Conservation (phyloP, 768 basidiomycete genomes). For the Scleroderma citrinum region DNA sequence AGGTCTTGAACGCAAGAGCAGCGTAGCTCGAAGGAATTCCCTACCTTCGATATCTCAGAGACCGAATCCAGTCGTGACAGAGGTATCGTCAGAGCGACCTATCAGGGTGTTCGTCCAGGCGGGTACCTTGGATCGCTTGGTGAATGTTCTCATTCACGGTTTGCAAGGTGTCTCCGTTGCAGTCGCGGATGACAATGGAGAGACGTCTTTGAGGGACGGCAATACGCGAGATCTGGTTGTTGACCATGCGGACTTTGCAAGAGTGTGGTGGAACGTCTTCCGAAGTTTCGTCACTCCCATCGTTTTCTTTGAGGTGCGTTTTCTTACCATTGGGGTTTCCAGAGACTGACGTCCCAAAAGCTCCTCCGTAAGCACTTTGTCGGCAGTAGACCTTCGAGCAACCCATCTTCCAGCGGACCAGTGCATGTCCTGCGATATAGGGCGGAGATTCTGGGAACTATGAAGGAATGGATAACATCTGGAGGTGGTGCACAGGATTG, state of each 20-base stretch:
- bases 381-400: slow-evolving; percentile 38
- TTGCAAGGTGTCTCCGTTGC: slow-evolving; percentile 72
- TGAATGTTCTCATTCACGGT: slow-evolving; percentile 73
- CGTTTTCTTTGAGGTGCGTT: slow-evolving; percentile 76
- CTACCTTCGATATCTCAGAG: slow-evolving; percentile 70
- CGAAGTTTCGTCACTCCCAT: slow-evolving; percentile 76
- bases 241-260: slow-evolving; percentile 67
- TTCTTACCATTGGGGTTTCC: neutral
- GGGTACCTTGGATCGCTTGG: slow-evolving; percentile 68
- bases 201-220: slow-evolving; percentile 70
- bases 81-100: slow-evolving; percentile 63
- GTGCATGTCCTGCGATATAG: slow-evolving; percentile 46
- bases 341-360: slow-evolving; percentile 31
- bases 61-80: slow-evolving; percentile 50
- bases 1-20: slow-evolving; percentile 70
- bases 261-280: slow-evolving; percentile 80
- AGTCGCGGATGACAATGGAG: slow-evolving; percentile 82
- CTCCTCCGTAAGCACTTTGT: slow-evolving; percentile 72
- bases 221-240: slow-evolving; percentile 68
- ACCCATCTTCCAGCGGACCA: slow-evolving; percentile 37
- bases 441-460: slow-evolving; percentile 56
- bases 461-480: slow-evolving; percentile 65
- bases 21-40: slow-evolving; percentile 68
- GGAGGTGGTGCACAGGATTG: slow-evolving; percentile 79
- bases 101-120: slow-evolving; percentile 74